A percentile compares a stretch with the other conserved stretches of the same genome.
These are phyloP conservation scores for Breviolum minutum DNA, from an alignment of 73 alveolate genomes.

Conservation along the genomic window DNA sequence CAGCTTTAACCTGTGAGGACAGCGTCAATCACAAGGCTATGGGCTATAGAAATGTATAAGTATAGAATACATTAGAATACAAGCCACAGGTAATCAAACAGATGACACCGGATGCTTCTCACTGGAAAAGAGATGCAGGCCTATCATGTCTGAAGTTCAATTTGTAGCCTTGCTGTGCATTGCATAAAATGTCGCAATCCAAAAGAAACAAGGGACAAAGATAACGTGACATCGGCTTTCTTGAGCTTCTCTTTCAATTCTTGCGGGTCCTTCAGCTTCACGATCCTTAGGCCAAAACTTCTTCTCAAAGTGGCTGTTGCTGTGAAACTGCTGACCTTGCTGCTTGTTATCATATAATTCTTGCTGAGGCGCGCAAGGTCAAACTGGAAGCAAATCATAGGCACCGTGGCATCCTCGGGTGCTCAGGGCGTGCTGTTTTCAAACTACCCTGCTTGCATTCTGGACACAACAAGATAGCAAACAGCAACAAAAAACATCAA, in stretches of 20 bases:
- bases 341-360: not conserved
- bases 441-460: too few relatives aligned
- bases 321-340: not conserved
- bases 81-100: not conserved
- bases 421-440: not conserved
- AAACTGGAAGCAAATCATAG: slow-evolving; percentile 81
- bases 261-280: slow-evolving; percentile 79
- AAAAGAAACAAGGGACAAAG: not conserved
- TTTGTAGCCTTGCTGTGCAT: too few relatives aligned
- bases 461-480: too few relatives aligned
- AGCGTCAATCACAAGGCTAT: not conserved
- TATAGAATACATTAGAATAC: not conserved
- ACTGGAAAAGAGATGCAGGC: not conserved
- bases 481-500: not conserved
- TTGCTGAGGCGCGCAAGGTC: slow-evolving; percentile 61
- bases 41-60: too few relatives aligned
- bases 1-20: slow-evolving; percentile 27
- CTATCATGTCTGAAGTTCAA: not conserved
- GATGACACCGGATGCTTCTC: not conserved
- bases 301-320: too few relatives aligned
- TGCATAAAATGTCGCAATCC: too few relatives aligned
- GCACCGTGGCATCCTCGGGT: slow-evolving; percentile 71
- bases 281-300: slow-evolving; percentile 11
- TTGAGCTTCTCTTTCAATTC: slow-evolving; percentile 62
- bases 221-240: slow-evolving; percentile 59